Percentiles rank a stretch among this genome's conserved stretches.
These are phyloP conservation scores for Aspergillus bombycis DNA, from an alignment of 2,329 filamentous ascomycete species.

Conservation along the genomic window DNA sequence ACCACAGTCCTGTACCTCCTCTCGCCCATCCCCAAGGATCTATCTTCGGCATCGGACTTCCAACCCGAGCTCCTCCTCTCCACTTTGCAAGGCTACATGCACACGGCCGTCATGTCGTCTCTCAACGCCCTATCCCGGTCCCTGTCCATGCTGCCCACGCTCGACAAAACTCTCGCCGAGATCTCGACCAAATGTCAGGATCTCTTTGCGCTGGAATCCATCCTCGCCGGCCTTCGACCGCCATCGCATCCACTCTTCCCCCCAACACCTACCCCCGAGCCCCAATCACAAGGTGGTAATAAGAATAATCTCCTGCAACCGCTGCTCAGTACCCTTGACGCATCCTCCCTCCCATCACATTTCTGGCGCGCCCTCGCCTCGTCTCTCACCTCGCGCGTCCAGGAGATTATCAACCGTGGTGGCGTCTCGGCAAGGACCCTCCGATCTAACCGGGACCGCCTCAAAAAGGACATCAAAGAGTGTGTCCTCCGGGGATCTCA, in stretches of 20 bases:
- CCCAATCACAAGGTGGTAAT: conserved; percentile 33
- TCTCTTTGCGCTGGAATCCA: conserved; percentile 80
- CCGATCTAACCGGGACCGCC: conserved; percentile 71
- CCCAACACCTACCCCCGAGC: conserved; percentile 15
- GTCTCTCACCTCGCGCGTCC: conserved; percentile 73
- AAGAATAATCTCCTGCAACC: conserved; percentile 67
- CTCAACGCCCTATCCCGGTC: conserved; percentile 74
- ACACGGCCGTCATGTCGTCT: conserved; percentile 77
- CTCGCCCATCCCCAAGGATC: conserved; percentile 64
- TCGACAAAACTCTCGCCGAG: conserved; percentile 81
- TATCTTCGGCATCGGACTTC: conserved; percentile 52
- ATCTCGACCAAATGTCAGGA: conserved; percentile 86
- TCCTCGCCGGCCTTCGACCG: conserved; percentile 70
- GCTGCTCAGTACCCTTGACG: conserved; percentile 78
- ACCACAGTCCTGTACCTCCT: conserved; percentile 78
- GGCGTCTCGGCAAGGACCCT: conserved; percentile 83
- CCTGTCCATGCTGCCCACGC: conserved; percentile 75
- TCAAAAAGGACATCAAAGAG: conserved; percentile 77
- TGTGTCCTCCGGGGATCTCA: conserved; percentile 80
- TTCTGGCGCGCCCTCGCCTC: conserved; percentile 92
- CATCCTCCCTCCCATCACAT: conserved; percentile 81
- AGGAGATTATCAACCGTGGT: conserved; percentile 81
- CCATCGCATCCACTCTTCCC: conserved; percentile 69
- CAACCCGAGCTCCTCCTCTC: conserved; percentile 73
- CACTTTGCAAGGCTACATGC: conserved; percentile 79